Evolutionary conservation across 495 filamentous ascomycete species (phyloP).

Genomic region (Achaetomiella virescens): DNA sequence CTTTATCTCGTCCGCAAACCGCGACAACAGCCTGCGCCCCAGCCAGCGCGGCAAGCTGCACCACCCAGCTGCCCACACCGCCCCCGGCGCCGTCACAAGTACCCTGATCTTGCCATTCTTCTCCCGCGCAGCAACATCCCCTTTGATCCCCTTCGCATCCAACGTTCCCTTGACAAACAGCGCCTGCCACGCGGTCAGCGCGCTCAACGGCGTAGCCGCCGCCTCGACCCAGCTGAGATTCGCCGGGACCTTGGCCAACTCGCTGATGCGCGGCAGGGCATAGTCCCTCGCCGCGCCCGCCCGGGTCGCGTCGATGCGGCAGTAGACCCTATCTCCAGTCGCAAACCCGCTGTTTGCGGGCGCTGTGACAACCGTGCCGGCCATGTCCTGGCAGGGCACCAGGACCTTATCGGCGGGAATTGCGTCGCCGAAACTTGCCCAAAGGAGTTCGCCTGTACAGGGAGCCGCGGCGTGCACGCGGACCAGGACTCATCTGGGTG

Average conservation of each 20-base stretch:
- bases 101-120: conserved; percentile 49
- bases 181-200: conserved; percentile 56
- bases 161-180: conserved; percentile 41
- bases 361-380: conserved; percentile 34
- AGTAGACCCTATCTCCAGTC: conserved; percentile 54
- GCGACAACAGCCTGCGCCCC: conserved; percentile 53
- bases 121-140: conserved; percentile 36
- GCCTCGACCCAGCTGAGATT: conserved; percentile 48
- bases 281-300: conserved; percentile 57
- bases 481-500: conserved; percentile 51
- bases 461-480: conserved; percentile 52
- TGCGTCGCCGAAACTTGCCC: conserved; percentile 38
- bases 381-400: conserved; percentile 52
- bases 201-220: conserved; percentile 52
- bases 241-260: conserved; percentile 43
- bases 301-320: conserved; percentile 37
- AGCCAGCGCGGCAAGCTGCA: conserved; percentile 46
- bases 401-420: conserved; percentile 35
- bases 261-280: conserved; percentile 28
- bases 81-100: conserved; percentile 62
- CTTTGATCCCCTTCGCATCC: conserved; percentile 21
- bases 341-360: conserved; percentile 47
- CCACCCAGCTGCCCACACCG: conserved; percentile 51
- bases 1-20: conserved; percentile 53
- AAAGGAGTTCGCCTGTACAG: conserved; percentile 50